Base-by-base conservation (phyloP, 176 grass and related monocot species). In the Cenchrus fungigraminus region DNA sequence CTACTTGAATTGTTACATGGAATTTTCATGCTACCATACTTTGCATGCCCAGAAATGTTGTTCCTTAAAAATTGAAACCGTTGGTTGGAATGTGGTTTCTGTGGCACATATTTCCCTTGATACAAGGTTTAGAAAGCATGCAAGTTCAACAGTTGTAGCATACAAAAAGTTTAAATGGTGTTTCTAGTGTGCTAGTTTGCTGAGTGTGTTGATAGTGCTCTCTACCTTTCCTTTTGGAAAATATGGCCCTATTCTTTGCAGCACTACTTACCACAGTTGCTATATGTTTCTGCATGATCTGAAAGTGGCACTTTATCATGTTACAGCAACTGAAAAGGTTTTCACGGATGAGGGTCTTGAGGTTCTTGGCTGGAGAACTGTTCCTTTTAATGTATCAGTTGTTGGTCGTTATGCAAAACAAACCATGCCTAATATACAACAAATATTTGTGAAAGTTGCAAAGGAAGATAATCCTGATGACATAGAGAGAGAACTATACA, bases 401-500 rank as follows among this genome's bases (percentile, higher is more conserved):
- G 97, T 99, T 65, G 97, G 97, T 53, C 87, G 79, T 76, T 81
- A 94, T 82, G 97, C 97, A 55, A 99, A 99, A 92, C 90, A 96
- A 90, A 91, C 97, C 28, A 90, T 99, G 91, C 97, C 97, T 87
- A 96, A 91, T 84, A 96, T 99, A 79, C 79, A 94, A 69, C 94
- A 91, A 89, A 87, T 99, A 68, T 89, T 99, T 73, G 97, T 99
- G 56, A 93, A 90, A 90, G 79, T 99, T 78, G 68, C 86, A 74
- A 92, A 95, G 83, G 97, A 99, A 89, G 94, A 99, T 63, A 90
- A 94, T 9, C 73, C 71, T 86, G 97, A 96, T 84, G 97, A 99
- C 84, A 95, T 96, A 89, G 97, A 99, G 89, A 95, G 97, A 87
- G 94, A 96, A 87, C 71, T 99, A 66, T 99, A 96, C 76, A 92